Evolutionary conservation across 2,329 filamentous ascomycete genomes (phyloP), one percentile per base, ranked within the genome.

Genomic region (Monosporascus sp.): DNA sequence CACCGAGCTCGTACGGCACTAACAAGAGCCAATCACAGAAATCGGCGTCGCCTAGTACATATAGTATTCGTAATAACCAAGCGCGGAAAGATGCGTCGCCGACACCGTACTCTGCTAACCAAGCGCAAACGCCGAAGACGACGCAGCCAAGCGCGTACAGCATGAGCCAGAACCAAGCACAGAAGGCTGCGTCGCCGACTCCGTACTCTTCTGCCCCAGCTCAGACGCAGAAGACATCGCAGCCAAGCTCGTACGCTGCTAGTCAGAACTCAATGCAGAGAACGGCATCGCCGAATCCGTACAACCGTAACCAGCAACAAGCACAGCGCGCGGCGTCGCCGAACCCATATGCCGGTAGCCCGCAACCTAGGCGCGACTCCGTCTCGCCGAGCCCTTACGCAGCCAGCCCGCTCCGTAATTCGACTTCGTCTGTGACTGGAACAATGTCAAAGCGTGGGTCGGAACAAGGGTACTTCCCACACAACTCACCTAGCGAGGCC

Each of bases 381-480:
- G 73, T 74, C 16, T 87, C 85, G 3, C 86, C 87, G 0, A 88
- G 86, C 55, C 84, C 85, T 1, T 88, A 88, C 63, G 75, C 60
- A 20, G 69, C 69, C 34, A 70, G 66, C 50, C 59, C 64, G 59
- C 64, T 62, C 52, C 63, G 58, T 61, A 64, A 62, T 54, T 52
- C 61, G 53, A 61, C 50, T 16, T 67, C 71, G 24, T 71, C 73
- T 4, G 73, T 73, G 51, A 67, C 69, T 53, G 72, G 68, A 56
- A 66, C 69, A 51, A 67, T 74, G 16, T 71, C 74, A 22, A 73
- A 74, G 50, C 74, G 78, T 37, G 73, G 71, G 7, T 77, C 79
- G 1, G 77, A 78, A 38, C 76, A 79, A 57, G 69, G 74, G 17
- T 81, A 79, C 63, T 79, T 79, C 58, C 73, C 75, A 4, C 76